phyloP scores from a whole-genome alignment of 1,284 basidiomycete species.

The Limonomyces culmigenus region DNA sequence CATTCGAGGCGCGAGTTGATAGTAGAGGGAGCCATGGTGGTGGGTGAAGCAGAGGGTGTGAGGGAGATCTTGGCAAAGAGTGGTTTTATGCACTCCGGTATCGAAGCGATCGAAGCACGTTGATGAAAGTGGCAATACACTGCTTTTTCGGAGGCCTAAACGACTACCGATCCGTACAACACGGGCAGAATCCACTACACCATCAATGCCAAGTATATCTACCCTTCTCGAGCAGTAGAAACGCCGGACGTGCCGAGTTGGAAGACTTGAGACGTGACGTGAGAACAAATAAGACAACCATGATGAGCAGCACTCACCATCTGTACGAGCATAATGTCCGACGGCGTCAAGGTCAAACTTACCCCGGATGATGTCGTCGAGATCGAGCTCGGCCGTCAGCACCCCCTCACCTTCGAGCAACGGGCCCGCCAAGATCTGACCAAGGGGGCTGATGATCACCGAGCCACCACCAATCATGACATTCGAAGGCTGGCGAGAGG shows the following conservation, averaged over 20 bases:
- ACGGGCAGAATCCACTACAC: too few relatives aligned
- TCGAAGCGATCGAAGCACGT: too few relatives aligned
- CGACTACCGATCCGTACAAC: too few relatives aligned
- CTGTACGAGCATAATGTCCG: constrained; percentile 53
- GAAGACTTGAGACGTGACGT: background rate
- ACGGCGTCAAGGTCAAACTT: constrained; percentile 60
- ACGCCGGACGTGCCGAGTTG: background rate
- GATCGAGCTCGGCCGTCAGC: constrained; percentile 45
- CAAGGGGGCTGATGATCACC: constrained; percentile 51
- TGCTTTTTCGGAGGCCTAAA: background rate
- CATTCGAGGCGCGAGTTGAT: constrained; percentile 74
- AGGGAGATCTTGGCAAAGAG: too few relatives aligned
- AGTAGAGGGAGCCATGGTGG: constrained; percentile 8
- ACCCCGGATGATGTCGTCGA: constrained; percentile 41
- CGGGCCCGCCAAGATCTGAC: constrained; percentile 53
- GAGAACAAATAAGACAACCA: background rate
- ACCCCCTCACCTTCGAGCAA: constrained; percentile 42
- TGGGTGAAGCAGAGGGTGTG: constrained; percentile 6
- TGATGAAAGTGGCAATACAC: background rate
- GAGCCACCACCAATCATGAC: constrained; percentile 57
- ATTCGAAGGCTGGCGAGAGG: constrained; percentile 26
- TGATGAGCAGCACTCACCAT: constrained; percentile 23
- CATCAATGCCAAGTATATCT: too few relatives aligned
- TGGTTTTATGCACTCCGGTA: too few relatives aligned
- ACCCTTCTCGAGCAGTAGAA: too few relatives aligned